Percentiles rank a stretch among this genome's conserved stretches.
phyloP scores from a whole-genome alignment of 202 grass and related monocot species.

The Panicum hallii region DNA sequence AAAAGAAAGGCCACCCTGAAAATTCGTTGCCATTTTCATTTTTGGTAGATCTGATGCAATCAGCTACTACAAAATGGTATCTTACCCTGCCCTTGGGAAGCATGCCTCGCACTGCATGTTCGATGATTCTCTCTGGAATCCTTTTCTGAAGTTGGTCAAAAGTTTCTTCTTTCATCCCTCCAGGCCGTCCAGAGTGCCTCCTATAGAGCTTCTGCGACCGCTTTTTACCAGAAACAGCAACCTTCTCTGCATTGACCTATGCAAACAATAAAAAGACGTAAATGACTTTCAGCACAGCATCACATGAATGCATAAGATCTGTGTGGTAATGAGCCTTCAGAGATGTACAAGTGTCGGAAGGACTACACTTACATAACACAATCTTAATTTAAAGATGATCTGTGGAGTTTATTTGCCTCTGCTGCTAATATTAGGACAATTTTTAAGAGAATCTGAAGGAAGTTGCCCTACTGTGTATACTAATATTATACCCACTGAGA shows the following conservation, averaged over 20 bases:
- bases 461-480: neutral
- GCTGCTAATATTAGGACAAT: neutral
- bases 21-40: conserved; percentile 1
- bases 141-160: conserved; percentile 99
- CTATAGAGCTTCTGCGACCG: conserved; percentile 89
- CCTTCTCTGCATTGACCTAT: conserved; percentile 97
- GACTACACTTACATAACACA: neutral
- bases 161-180: conserved; percentile 94
- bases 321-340: neutral
- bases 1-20: neutral
- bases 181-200: conserved; percentile 94
- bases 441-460: neutral
- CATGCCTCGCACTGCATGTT: conserved; percentile 97
- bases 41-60: conserved; percentile 6
- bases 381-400: conserved; percentile 8
- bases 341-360: neutral
- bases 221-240: conserved; percentile 97
- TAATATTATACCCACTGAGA: neutral
- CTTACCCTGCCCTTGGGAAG: conserved; percentile 98
- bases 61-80: conserved; percentile 34
- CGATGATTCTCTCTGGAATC: conserved; percentile 95
- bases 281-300: conserved; percentile 26
- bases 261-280: conserved; percentile 28
- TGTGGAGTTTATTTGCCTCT: conserved; percentile 11
- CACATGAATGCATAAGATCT: conserved; percentile 3